Conservation (phyloP, 192 early-diverging fungal species). For the Coemansia sp. region DNA sequence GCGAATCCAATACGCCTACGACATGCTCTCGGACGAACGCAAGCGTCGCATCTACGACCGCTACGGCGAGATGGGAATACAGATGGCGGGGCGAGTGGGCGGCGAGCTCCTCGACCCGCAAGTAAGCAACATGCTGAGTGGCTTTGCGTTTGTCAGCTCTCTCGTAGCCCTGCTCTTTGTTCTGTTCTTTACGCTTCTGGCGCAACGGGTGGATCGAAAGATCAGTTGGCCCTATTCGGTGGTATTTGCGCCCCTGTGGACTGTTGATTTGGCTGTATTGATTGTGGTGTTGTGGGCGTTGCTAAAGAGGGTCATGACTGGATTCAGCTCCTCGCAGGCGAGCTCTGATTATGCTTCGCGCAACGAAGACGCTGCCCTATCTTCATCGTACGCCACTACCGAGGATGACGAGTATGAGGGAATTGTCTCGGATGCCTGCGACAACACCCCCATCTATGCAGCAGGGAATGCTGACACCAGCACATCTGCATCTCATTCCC, state of each 20-base stretch:
- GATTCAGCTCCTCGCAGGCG: conserved; percentile 3
- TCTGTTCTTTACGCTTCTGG: conserved; percentile 78
- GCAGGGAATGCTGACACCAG: conserved; percentile 21
- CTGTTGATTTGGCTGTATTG: conserved; percentile 58
- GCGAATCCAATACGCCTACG: conserved; percentile 82
- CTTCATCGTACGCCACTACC: conserved; percentile 5
- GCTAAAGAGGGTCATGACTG: conserved; percentile 18
- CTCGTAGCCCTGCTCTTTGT: conserved; percentile 64
- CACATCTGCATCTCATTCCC: background rate
- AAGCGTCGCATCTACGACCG: conserved; percentile 88
- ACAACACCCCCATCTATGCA: conserved; percentile 21
- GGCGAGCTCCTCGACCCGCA: conserved; percentile 66
- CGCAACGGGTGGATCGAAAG: conserved; percentile 69
- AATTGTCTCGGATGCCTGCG: background rate
- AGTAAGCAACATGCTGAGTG: conserved; percentile 63
- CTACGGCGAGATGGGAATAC: conserved; percentile 76
- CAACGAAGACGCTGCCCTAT: background rate
- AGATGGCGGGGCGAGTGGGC: conserved; percentile 71
- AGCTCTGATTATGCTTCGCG: background rate
- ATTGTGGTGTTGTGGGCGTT: conserved; percentile 30
- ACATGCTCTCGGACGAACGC: conserved; percentile 70
- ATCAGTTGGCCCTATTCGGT: conserved; percentile 68
- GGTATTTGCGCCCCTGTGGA: conserved; percentile 83
- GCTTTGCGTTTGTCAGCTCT: conserved; percentile 57
- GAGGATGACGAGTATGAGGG: background rate